phyloP scores from a whole-genome alignment of 495 filamentous ascomycete species.

The Geoglossum glabrum region DNA sequence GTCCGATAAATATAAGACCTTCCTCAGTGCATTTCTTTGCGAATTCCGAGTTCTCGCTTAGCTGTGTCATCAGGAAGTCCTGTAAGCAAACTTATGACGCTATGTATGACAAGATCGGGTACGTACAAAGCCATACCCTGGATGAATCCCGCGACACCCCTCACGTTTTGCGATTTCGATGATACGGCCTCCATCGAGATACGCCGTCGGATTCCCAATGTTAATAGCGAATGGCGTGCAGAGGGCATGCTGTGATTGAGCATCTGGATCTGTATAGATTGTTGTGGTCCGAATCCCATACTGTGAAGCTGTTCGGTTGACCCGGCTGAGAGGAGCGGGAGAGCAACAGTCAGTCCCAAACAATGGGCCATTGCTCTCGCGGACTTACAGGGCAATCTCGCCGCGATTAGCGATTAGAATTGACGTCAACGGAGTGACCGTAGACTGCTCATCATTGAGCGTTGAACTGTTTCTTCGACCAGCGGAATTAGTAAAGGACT shows the following conservation, averaged over 20 bases:
- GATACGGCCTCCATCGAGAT: conserved; percentile 84
- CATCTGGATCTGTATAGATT: conserved; percentile 85
- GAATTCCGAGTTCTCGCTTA: conserved; percentile 83
- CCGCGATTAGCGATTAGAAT: conserved; percentile 92
- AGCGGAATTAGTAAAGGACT: background rate
- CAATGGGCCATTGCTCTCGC: background rate
- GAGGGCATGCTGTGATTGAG: conserved; percentile 67
- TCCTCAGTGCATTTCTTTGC: conserved; percentile 76
- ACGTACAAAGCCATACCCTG: conserved; percentile 85
- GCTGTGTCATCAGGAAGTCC: conserved; percentile 8
- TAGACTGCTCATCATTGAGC: background rate
- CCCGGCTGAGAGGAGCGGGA: conserved; percentile 33
- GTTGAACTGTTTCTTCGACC: background rate
- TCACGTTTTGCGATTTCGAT: conserved; percentile 67
- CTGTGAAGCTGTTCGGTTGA: conserved; percentile 63
- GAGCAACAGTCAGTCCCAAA: background rate
- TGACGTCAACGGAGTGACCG: conserved; percentile 40
- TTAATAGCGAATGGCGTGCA: conserved; percentile 66
- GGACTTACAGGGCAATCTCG: conserved; percentile 68
- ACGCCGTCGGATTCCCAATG: conserved; percentile 59
- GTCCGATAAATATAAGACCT: conserved; percentile 86
- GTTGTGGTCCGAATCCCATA: conserved; percentile 89
- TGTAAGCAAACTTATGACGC: conserved; percentile 6
- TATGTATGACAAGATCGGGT: background rate
- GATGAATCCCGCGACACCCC: conserved; percentile 79